Conservation (phyloP, 352 stramenopile species). For the Achlya hypogyna region DNA sequence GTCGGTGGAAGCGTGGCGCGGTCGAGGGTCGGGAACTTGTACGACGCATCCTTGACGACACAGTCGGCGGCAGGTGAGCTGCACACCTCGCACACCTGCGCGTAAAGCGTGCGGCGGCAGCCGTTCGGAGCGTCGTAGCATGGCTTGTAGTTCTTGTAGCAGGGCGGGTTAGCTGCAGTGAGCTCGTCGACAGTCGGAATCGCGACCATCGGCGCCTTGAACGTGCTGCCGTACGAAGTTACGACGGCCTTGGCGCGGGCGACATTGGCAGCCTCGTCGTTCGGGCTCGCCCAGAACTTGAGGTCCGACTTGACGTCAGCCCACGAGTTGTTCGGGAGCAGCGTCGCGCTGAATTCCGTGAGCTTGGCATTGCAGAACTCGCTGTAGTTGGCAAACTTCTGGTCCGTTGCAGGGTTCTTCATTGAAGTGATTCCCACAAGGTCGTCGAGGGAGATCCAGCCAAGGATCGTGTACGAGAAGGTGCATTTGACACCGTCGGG, state of each 20-base stretch:
- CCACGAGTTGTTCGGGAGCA: slow-evolving; percentile 1
- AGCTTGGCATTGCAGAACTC: slow-evolving; percentile 47
- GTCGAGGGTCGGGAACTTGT: slow-evolving; percentile 7
- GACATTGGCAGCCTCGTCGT: slow-evolving; percentile 27
- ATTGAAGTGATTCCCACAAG: slow-evolving; percentile 63
- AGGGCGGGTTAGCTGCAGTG: slow-evolving; percentile 25
- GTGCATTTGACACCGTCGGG: slow-evolving; percentile 65
- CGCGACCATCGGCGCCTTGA: slow-evolving; percentile 23
- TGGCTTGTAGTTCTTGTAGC: slow-evolving; percentile 24
- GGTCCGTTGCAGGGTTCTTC: slow-evolving; percentile 28
- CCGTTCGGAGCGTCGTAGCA: slow-evolving; percentile 20
- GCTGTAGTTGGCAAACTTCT: slow-evolving; percentile 49
- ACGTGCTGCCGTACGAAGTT: slow-evolving; percentile 32
- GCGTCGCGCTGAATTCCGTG: slow-evolving; percentile 5
- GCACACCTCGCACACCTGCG: slow-evolving; percentile 27
- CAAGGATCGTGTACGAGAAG: slow-evolving; percentile 67
- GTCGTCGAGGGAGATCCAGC: slow-evolving; percentile 70
- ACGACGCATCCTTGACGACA: background rate
- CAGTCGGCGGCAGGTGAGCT: background rate
- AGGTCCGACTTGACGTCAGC: slow-evolving; percentile 33
- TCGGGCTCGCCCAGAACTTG: slow-evolving; percentile 41
- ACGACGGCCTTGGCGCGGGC: slow-evolving; percentile 38
- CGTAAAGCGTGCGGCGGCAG: slow-evolving; percentile 22
- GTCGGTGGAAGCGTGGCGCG: background rate
- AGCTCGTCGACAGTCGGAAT: slow-evolving; percentile 24